phyloP scores from a whole-genome alignment of 768 basidiomycete species.

The Xanthoconium stramineum region DNA sequence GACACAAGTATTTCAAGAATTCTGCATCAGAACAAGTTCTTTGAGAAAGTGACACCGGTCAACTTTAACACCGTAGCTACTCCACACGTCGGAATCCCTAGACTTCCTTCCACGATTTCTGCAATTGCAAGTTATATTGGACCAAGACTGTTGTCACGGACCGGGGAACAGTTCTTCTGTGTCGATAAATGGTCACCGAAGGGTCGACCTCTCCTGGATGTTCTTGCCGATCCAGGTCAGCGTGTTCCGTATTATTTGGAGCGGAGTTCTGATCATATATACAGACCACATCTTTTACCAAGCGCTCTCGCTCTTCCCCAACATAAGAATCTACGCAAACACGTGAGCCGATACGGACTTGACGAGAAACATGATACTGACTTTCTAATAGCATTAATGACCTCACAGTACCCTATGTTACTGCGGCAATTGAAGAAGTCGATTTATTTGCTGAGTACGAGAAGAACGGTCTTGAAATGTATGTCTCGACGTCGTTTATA shows the following conservation, averaged over 20 bases:
- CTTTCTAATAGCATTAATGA: conserved; percentile 56
- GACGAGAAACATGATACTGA: not conserved
- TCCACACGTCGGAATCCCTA: conserved; percentile 74
- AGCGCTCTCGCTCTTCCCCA: conserved; percentile 61
- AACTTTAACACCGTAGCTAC: conserved; percentile 86
- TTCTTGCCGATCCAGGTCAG: conserved; percentile 78
- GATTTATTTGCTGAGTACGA: conserved; percentile 63
- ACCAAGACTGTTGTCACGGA: conserved; percentile 67
- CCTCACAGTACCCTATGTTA: conserved; percentile 77
- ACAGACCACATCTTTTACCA: conserved; percentile 74
- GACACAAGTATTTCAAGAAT: conserved; percentile 40
- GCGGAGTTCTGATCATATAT: not conserved
- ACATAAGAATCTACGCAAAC: conserved; percentile 79
- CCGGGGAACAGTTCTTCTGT: conserved; percentile 77
- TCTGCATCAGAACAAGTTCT: conserved; percentile 66
- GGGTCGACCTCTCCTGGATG: conserved; percentile 65
- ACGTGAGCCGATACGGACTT: conserved; percentile 41
- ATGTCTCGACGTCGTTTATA: conserved; percentile 21
- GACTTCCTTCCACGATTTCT: conserved; percentile 59
- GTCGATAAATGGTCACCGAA: conserved; percentile 68
- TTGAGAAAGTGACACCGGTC: conserved; percentile 63
- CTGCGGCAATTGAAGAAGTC: conserved; percentile 64
- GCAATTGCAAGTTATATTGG: conserved; percentile 54
- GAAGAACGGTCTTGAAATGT: conserved; percentile 63
- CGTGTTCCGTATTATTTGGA: not conserved